Evolutionary conservation across 768 basidiomycete species (phyloP).

Genomic region (Podaxis pistillaris): DNA sequence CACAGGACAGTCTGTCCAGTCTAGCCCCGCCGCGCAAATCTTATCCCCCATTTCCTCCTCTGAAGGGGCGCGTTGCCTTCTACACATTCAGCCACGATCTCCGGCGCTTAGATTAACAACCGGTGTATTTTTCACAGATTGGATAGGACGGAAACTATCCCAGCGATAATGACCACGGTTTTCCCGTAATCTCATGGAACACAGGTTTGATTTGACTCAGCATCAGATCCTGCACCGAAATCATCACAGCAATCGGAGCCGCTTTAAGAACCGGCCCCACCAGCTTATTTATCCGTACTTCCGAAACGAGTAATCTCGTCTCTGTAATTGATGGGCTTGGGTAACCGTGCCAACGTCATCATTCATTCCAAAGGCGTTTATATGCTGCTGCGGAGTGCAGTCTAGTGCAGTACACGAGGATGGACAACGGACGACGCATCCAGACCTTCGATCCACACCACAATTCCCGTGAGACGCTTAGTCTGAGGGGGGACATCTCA

Average conservation of each 20-base stretch:
- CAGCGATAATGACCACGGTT: background rate
- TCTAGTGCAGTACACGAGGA: too few species aligned
- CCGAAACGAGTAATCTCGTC: too few species aligned
- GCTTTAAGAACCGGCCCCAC: background rate
- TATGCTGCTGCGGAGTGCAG: too few species aligned
- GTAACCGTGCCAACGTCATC: too few species aligned
- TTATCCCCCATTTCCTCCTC: background rate
- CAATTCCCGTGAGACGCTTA: background rate
- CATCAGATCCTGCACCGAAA: background rate
- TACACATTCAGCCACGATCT: background rate
- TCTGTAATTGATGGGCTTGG: too few species aligned
- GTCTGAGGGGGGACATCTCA: background rate
- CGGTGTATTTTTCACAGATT: background rate
- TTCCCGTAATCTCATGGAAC: background rate
- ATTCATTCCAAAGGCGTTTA: too few species aligned
- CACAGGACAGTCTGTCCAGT: background rate
- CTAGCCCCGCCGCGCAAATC: background rate
- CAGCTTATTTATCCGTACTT: too few species aligned
- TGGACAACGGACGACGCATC: background rate
- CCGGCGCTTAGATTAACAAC: background rate
- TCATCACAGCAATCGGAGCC: background rate
- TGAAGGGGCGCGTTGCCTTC: background rate
- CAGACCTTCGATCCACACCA: background rate
- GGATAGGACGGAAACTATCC: background rate
- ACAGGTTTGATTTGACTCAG: background rate